Percentiles rank a stretch among this genome's conserved stretches.
Evolutionary conservation across 257 asterid genomes (phyloP).

Genomic region (Scutellaria minor): DNA sequence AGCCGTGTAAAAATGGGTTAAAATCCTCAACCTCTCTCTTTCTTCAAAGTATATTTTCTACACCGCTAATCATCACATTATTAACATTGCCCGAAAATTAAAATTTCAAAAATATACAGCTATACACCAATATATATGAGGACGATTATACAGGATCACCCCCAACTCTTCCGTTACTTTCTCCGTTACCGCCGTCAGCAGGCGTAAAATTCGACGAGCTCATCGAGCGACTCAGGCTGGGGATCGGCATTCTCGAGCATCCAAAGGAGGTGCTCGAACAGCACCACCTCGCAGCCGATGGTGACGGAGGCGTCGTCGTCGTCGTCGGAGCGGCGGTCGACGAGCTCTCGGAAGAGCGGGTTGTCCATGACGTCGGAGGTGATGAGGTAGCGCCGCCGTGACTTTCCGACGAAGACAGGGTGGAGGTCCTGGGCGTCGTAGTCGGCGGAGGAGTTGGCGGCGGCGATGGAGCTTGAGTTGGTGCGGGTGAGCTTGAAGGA

Average conservation of each 20-base stretch:
- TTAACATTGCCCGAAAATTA: conserved; percentile 7
- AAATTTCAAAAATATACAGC: conserved; percentile 39
- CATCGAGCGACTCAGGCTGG: conserved; percentile 78
- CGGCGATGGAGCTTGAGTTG: conserved; percentile 49
- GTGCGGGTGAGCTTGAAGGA: conserved; percentile 81
- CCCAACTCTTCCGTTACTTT: conserved; percentile 16
- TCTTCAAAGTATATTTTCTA: conserved; percentile 32
- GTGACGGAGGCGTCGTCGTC: conserved; percentile 46
- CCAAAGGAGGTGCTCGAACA: conserved; percentile 83
- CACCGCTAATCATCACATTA: conserved; percentile 45
- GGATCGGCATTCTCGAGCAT: conserved; percentile 72
- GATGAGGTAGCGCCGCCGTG: conserved; percentile 80
- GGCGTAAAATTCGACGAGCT: conserved; percentile 60
- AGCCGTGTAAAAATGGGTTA: conserved; percentile 40
- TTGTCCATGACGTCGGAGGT: conserved; percentile 76
- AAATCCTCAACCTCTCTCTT: conserved; percentile 21
- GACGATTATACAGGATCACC: conserved; percentile 40
- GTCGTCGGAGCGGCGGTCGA: conserved; percentile 41
- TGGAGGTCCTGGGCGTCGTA: conserved; percentile 55
- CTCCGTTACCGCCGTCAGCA: conserved; percentile 50
- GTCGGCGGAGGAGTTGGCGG: conserved; percentile 47
- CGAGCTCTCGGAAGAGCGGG: conserved; percentile 88
- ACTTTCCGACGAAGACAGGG: conserved; percentile 89
- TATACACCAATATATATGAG: conserved; percentile 39
- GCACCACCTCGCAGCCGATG: conserved; percentile 87